Conservation (phyloP, 768 basidiomycete genomes). For the Trametes cinnabarina region DNA sequence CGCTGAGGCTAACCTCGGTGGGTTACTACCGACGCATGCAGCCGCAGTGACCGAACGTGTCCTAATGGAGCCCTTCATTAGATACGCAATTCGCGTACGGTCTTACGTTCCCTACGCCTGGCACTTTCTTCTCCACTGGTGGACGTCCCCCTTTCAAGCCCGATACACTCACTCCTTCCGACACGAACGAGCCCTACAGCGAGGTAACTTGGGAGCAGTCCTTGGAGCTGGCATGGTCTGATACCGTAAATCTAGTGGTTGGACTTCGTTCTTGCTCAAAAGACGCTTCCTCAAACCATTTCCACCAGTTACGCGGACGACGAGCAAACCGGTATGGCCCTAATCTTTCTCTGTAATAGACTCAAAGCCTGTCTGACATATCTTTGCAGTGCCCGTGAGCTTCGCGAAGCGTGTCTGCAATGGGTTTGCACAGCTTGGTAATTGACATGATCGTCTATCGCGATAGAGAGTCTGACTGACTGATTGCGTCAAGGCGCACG, state of each 20-base stretch:
- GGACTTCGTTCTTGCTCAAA: conserved; percentile 49
- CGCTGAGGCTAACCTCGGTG: conserved; percentile 55
- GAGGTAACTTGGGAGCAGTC: conserved; percentile 26
- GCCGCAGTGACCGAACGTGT: no score
- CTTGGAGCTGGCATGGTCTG: neutral
- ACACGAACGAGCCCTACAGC: conserved; percentile 51
- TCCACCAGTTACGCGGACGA: conserved; percentile 73
- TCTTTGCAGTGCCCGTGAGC: conserved; percentile 46
- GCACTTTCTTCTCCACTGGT: conserved; percentile 59
- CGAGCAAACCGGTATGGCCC: conserved; percentile 58
- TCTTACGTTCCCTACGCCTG: conserved; percentile 57
- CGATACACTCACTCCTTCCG: conserved; percentile 37
- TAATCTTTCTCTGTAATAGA: conserved; percentile 34
- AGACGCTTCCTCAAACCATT: conserved; percentile 54
- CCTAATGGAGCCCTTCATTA: conserved; percentile 3
- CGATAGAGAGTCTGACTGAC: neutral
- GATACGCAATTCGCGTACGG: conserved; percentile 71
- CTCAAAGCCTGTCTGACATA: conserved; percentile 33
- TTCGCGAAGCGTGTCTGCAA: conserved; percentile 59
- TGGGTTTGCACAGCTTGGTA: conserved; percentile 64
- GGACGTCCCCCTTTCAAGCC: conserved; percentile 60
- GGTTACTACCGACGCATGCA: neutral
- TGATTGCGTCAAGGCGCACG: conserved; percentile 47
- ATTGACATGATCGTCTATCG: neutral
- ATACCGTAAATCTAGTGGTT: conserved; percentile 48